Conservation (phyloP, 78 protist species). For the Capsaspora owczarzaki region DNA sequence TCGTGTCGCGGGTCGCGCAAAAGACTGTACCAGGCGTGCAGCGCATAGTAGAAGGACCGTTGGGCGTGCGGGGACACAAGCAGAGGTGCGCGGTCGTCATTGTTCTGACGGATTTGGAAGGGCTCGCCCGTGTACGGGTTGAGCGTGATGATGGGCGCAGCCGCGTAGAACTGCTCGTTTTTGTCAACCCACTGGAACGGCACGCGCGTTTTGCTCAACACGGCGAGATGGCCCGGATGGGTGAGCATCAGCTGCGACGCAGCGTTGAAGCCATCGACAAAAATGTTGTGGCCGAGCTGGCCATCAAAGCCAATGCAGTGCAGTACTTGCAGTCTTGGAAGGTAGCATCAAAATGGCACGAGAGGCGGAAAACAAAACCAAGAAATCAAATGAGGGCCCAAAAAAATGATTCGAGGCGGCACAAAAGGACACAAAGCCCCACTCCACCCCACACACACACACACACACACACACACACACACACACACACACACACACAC, state of each 20-base stretch:
- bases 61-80: background rate
- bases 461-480: too few relatives aligned
- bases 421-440: too few relatives aligned
- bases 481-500: too few relatives aligned
- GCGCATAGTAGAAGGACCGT: background rate
- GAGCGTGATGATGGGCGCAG: background rate
- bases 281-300: slow-evolving; percentile 12
- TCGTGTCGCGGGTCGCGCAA: background rate
- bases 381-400: too few relatives aligned
- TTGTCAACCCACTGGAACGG: background rate
- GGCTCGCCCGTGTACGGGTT: background rate
- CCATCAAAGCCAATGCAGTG: slow-evolving; percentile 9
- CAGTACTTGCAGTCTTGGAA: slow-evolving; percentile 36
- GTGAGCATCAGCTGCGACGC: background rate
- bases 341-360: too few relatives aligned
- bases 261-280: slow-evolving; percentile 28
- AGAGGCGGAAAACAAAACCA: too few relatives aligned
- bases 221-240: background rate
- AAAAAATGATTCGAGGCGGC: too few relatives aligned
- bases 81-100: slow-evolving; percentile 32
- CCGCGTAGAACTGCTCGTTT: background rate
- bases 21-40: background rate
- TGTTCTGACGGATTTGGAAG: slow-evolving; percentile 9
- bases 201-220: background rate
- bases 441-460: too few relatives aligned